Evolutionary conservation across 192 early-diverging fungal species (phyloP).

Genomic region (Glomus cerebriforme): DNA sequence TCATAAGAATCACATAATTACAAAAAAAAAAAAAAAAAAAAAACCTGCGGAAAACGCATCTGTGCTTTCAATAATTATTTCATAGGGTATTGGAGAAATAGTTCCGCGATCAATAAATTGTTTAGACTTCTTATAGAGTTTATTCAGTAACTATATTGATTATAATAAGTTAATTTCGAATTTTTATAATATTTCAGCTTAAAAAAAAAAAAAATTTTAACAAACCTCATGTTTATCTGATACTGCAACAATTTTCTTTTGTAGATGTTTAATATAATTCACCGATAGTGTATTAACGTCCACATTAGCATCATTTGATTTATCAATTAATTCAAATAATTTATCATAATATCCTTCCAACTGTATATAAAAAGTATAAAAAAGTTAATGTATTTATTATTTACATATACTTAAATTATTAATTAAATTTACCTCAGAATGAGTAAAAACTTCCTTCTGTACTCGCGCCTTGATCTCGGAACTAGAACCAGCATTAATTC

Average conservation of each 20-base stretch:
- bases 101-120: conserved; percentile 35
- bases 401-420: neutral
- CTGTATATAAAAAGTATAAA: conserved; percentile 20
- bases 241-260: conserved; percentile 41
- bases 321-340: conserved; percentile 34
- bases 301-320: conserved; percentile 20
- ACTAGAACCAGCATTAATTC: conserved; percentile 68
- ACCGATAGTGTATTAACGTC: conserved; percentile 17
- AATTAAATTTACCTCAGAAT: conserved; percentile 49
- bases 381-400: too few relatives aligned
- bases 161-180: neutral
- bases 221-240: conserved; percentile 25
- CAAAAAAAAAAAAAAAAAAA: too few relatives aligned
- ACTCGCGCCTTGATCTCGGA: conserved; percentile 61
- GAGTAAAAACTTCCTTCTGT: conserved; percentile 62
- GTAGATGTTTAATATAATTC: conserved; percentile 36
- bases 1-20: neutral
- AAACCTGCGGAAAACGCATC: conserved; percentile 43
- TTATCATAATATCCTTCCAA: conserved; percentile 42
- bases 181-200: too few relatives aligned
- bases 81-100: conserved; percentile 43
- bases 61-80: conserved; percentile 51
- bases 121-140: conserved; percentile 38
- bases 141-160: conserved; percentile 39
- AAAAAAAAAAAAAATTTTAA: neutral